Base-by-base conservation (phyloP, 176 grass and related monocot species). In the Cenchrus purpureus region DNA sequence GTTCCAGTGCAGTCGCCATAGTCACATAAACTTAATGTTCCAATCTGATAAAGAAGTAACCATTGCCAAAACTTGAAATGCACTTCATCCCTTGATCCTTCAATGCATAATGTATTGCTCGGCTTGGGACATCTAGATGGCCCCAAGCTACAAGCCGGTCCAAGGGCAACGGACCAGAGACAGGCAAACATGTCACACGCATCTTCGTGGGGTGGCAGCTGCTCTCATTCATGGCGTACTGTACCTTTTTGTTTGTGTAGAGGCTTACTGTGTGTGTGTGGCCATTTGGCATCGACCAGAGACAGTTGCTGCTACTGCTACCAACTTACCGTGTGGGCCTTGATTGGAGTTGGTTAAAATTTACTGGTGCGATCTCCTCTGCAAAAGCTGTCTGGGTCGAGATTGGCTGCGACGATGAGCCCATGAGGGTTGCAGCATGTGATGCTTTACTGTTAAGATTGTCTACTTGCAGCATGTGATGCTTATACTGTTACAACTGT, bases 401-500 rank as follows among this genome's bases (percentile, higher is more conserved):
- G 70, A 76, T 82, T 74, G 51, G n/a, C 71, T 60, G 61, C 78
- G 32, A 55, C 8, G 78, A 59, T 59, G 59, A 57, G 60, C n/a
- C 40, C 20, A 22, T 34, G 17, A 70, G 62, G 20, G 20, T 40
- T 50, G 51, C 61, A 69, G 57, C 75, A 71, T 76, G 71, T 68
- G 53, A 76, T 22, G 4, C 64, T 7, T 7, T 12, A 37, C 14
- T 80, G 61, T 66, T 82, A 8, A 6, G 15, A 68, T 16, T 68
- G 2, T 68, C 34, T 19, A 40, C 37, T 69, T n/a, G 40, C 40
- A 12, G 40, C 67, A 69, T 69, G 67, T 44, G 43, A 25, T 25
- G 44, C 61, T 69, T 68, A 15, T 68, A 15, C 34, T 68, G 37
- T 10, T 69, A 44, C 15, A 16, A 43, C 5, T 61, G 20, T 25